Conservation (phyloP, 768 basidiomycete genomes). For the Tylopilus subfusipes region DNA sequence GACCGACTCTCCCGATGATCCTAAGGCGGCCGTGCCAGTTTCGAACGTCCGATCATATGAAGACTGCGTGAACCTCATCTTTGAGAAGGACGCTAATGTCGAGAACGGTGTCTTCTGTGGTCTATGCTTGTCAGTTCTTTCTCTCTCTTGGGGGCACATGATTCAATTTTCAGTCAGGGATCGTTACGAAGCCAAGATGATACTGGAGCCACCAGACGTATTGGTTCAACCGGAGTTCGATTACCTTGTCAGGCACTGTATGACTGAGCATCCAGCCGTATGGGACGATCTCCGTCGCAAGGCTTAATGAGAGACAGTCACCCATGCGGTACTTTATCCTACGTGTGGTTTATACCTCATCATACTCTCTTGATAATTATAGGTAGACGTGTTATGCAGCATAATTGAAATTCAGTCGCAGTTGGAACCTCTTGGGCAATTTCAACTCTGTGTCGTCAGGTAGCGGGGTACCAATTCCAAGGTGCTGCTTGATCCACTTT, state of each 20-base stretch:
- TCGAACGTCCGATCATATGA: constrained; percentile 38
- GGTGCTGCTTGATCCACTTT: constrained; percentile 29
- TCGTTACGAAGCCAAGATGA: constrained; percentile 27
- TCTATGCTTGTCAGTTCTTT: constrained; percentile 49
- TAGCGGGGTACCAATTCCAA: not conserved
- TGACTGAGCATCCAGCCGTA: constrained; percentile 43
- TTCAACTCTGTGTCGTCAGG: not conserved
- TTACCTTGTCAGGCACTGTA: constrained; percentile 47
- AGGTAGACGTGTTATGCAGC: not conserved
- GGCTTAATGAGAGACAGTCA: not conserved
- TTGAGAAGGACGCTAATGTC: constrained; percentile 32
- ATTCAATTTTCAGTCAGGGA: constrained; percentile 15
- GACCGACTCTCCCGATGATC: not conserved
- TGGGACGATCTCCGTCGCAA: constrained; percentile 43
- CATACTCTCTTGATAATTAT: constrained; percentile 17
- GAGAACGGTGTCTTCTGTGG: constrained; percentile 37
- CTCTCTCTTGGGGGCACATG: not conserved
- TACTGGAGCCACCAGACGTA: constrained; percentile 29
- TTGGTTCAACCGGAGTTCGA: constrained; percentile 33
- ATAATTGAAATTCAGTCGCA: constrained; percentile 4
- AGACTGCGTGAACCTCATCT: constrained; percentile 39
- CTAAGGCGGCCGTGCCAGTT: not conserved
- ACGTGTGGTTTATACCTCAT: constrained; percentile 10
- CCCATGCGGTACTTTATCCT: constrained; percentile 6
- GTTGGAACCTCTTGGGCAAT: not conserved